Evolutionary conservation across 1,284 basidiomycete genomes (phyloP).

Genomic region (Gomphus sp.): DNA sequence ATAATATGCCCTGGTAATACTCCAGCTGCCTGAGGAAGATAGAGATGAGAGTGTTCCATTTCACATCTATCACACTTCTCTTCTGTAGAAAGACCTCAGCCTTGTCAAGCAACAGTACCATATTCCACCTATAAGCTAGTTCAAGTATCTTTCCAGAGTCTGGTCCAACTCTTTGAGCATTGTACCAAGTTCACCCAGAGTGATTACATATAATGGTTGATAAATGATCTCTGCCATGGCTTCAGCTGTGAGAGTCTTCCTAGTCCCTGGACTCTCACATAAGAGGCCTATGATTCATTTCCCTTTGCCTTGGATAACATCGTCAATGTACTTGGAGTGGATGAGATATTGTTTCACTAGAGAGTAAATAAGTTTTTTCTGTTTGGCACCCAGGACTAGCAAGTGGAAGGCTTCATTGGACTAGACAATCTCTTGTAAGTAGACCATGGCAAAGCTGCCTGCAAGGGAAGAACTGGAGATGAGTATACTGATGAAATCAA

Average conservation of each 20-base stretch:
- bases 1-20: slow-evolving; percentile 27
- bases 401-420: slow-evolving; percentile 20
- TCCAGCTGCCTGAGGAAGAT: slow-evolving; percentile 27
- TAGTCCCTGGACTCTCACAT: slow-evolving; percentile 20
- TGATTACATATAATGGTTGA: slow-evolving; percentile 25
- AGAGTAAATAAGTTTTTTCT: slow-evolving; percentile 23
- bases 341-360: slow-evolving; percentile 20
- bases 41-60: slow-evolving; percentile 27
- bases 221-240: slow-evolving; percentile 24
- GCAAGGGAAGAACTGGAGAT: neutral
- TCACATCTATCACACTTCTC: slow-evolving; percentile 17
- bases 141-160: slow-evolving; percentile 18
- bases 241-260: slow-evolving; percentile 31
- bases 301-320: slow-evolving; percentile 24
- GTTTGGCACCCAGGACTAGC: slow-evolving; percentile 22
- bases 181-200: slow-evolving; percentile 25
- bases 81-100: slow-evolving; percentile 28
- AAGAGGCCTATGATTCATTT: slow-evolving; percentile 22
- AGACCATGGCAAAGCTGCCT: slow-evolving; percentile 23
- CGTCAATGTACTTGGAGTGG: slow-evolving; percentile 18
- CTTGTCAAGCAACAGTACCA: slow-evolving; percentile 28
- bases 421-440: slow-evolving; percentile 21
- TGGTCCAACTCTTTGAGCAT: slow-evolving; percentile 18
- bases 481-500: neutral
- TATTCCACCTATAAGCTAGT: slow-evolving; percentile 24